phyloP scores from a whole-genome alignment of 1,284 basidiomycete species.

The Polyporus tsugae region DNA sequence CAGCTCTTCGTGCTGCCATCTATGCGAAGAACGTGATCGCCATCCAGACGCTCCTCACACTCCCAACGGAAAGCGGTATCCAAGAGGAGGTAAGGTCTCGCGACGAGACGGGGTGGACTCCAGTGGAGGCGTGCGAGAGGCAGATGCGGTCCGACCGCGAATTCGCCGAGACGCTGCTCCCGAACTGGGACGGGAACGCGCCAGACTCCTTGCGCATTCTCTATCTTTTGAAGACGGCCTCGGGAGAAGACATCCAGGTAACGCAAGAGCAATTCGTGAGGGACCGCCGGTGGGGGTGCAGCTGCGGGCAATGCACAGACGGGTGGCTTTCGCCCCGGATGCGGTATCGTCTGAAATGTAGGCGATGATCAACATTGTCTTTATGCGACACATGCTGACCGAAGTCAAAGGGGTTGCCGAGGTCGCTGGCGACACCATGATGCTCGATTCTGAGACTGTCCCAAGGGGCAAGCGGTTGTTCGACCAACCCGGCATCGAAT shows the following conservation, averaged over 20 bases:
- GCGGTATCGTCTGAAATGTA: constrained; percentile 21
- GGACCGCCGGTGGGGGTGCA: constrained; percentile 28
- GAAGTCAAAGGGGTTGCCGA: neutral
- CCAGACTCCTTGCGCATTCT: neutral
- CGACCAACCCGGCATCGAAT: neutral
- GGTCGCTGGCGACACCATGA: constrained; percentile 9
- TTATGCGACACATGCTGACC: neutral
- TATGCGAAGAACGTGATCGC: neutral
- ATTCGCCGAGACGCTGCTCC: neutral
- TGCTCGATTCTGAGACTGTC: neutral
- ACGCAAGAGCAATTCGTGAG: constrained; percentile 8
- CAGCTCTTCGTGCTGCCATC: constrained; percentile 23
- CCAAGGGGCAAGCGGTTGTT: neutral
- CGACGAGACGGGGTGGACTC: constrained; percentile 22
- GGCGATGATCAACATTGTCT: neutral
- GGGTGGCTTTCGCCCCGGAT: constrained; percentile 36
- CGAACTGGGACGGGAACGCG: neutral
- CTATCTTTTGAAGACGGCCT: neutral
- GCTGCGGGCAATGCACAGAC: constrained; percentile 31
- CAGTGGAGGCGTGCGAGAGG: constrained; percentile 21
- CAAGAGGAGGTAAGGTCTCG: constrained; percentile 14
- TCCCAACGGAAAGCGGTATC: constrained; percentile 10
- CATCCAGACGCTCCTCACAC: constrained; percentile 18
- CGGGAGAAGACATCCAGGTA: neutral
- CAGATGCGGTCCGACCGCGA: constrained; percentile 8